These are phyloP conservation scores for Aquilaria yunnanensis DNA, from an alignment of 345 rosid species.

Conservation along the genomic window DNA sequence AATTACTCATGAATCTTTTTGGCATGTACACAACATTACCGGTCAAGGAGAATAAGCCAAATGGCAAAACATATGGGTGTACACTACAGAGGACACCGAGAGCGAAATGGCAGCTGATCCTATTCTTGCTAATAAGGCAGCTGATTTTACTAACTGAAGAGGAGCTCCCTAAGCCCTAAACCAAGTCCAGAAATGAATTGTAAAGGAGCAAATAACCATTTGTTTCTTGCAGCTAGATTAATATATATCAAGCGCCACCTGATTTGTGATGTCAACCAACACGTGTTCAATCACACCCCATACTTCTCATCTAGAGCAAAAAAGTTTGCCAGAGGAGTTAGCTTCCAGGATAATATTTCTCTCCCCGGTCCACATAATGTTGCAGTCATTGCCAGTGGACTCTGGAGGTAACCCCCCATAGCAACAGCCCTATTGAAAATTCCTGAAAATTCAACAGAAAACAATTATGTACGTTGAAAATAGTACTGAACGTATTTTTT, in stretches of 20 bases:
- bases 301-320: constrained; percentile 85
- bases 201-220: constrained; percentile 90
- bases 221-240: constrained; percentile 84
- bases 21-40: too few relatives aligned
- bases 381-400: constrained; percentile 88
- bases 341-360: constrained; percentile 97
- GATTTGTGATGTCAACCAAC: constrained; percentile 88
- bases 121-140: too few relatives aligned
- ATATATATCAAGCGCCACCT: constrained; percentile 79
- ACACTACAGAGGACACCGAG: too few relatives aligned
- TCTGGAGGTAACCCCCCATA: constrained; percentile 93
- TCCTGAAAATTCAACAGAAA: constrained; percentile 34
- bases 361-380: constrained; percentile 90
- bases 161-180: constrained; percentile 80
- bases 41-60: too few relatives aligned
- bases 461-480: not conserved
- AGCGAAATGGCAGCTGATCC: too few relatives aligned
- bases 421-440: constrained; percentile 92
- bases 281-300: constrained; percentile 86
- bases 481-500: not conserved
- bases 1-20: too few relatives aligned
- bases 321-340: constrained; percentile 64
- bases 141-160: constrained; percentile 28
- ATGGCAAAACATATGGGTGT: too few relatives aligned
- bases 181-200: constrained; percentile 97